Evolutionary conservation across 2,329 filamentous ascomycete genomes (phyloP), one percentile per base, ranked within the genome.

Genomic region (Macrophomina phaseolina): DNA sequence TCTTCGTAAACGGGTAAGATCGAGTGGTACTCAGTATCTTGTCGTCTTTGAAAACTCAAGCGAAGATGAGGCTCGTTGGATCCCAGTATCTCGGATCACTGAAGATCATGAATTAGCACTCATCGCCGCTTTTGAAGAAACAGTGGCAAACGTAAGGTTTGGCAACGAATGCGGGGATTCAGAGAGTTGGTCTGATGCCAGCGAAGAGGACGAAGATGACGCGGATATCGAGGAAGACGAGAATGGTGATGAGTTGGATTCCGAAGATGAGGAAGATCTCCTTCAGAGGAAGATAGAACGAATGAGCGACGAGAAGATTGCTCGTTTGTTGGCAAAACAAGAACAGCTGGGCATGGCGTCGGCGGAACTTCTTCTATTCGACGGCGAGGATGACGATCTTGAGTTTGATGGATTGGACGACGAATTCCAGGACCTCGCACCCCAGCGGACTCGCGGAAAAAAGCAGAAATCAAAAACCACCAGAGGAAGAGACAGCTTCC

Each of bases 301-400:
- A 5, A 79, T 83, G 71, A 83, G 86, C 8, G 88, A 92, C 69
- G 88, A 89, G 74, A 82, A 85, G 23, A 80, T 91, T 46, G 89
- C 89, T 46, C 81, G 84, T 46, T 78, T 90, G 30, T 76, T 91
- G 36, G 81, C 85, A 62, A 89, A 88, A 74, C 85, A 89, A 72
- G 84, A 87, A 75, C 86, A 89, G 73, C 79, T 91, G 4, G 90
- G 89, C 8, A 79, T 91, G 51, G 85, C 82, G 2, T 82, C 83
- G 9, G 83, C 87, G 28, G 85, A 91, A 65, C 72, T 89, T 3
- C 65, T 90, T 14, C 78, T 90, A 3, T 85, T 87, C 67, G 83
- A 85, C 60, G 84, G 80, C 16, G 79, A 80, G 30, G 77, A 74
- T 38, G 77, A 77, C 18, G 76, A 78, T 5, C 73, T 70, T 32